These are phyloP conservation scores for Malassezia cuniculi DNA, from an alignment of 1,284 basidiomycete species.

Conservation along the genomic window DNA sequence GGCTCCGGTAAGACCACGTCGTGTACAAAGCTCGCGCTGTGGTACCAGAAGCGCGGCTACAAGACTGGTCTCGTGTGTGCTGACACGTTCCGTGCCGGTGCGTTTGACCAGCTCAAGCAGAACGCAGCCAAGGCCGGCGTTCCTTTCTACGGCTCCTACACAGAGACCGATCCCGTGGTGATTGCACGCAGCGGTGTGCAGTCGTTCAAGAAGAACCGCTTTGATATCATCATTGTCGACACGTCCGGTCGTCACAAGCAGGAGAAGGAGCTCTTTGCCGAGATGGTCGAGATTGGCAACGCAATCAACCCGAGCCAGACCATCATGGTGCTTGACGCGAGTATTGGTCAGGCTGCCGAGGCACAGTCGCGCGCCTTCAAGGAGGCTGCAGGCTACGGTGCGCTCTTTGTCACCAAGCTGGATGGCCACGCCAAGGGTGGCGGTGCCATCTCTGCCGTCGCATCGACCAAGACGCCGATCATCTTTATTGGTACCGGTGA, in stretches of 20 bases:
- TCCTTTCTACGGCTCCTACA: constrained; percentile 97
- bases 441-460: constrained; percentile 96
- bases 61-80: constrained; percentile 98
- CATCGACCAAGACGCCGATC: constrained; percentile 94
- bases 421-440: constrained; percentile 99
- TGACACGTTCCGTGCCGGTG: constrained; percentile 97
- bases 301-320: constrained; percentile 66
- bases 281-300: constrained; percentile 91
- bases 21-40: constrained; percentile 62
- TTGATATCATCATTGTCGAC: constrained; percentile 98
- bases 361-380: constrained; percentile 93
- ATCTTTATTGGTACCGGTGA: constrained; percentile 97
- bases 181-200: constrained; percentile 87
- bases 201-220: constrained; percentile 94
- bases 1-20: constrained; percentile 98
- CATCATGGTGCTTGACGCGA: constrained; percentile 48
- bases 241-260: constrained; percentile 95
- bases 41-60: constrained; percentile 94
- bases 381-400: constrained; percentile 90
- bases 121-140: constrained; percentile 94
- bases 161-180: constrained; percentile 90
- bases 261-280: constrained; percentile 88
- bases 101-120: constrained; percentile 89
- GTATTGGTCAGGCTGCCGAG: constrained; percentile 83
- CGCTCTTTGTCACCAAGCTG: constrained; percentile 98